phyloP scores from a whole-genome alignment of 2,329 filamentous ascomycete species.

The Aspergillus sp. region DNA sequence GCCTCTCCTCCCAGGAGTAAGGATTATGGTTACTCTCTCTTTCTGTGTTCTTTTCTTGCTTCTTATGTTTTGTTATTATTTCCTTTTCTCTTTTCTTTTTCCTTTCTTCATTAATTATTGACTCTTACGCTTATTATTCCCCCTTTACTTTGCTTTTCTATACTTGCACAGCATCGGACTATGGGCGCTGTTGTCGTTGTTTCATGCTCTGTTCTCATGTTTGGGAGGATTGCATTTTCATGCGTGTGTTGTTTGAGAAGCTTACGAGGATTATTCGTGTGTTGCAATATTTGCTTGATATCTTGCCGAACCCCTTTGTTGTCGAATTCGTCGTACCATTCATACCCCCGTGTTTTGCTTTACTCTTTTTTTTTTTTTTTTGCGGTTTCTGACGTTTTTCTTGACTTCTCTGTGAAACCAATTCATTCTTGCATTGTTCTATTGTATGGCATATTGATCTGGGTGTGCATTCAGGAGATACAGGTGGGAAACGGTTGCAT shows the following conservation, averaged over 20 bases:
- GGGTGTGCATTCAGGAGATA: neutral
- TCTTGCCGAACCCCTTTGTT: conserved; percentile 6
- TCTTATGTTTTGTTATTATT: conserved; percentile 14
- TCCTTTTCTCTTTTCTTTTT: conserved; percentile 7
- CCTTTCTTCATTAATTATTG: conserved; percentile 13
- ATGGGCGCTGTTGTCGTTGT: conserved; percentile 25
- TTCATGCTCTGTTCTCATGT: conserved; percentile 15
- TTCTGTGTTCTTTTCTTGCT: conserved; percentile 17
- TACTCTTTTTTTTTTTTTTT: conserved; percentile 3
- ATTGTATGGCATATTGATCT: conserved; percentile 23
- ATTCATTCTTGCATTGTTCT: conserved; percentile 21
- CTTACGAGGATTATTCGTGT: conserved; percentile 6
- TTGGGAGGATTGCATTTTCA: conserved; percentile 28
- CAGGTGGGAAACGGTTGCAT: too few relatives aligned
- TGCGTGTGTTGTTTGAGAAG: conserved; percentile 7
- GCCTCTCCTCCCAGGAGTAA: conserved; percentile 31
- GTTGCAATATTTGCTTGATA: conserved; percentile 7
- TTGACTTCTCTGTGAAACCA: conserved; percentile 11
- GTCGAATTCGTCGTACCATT: conserved; percentile 19
- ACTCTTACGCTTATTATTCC: conserved; percentile 15
- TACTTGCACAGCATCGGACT: conserved; percentile 25
- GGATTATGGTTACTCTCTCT: conserved; percentile 26
- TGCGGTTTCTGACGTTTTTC: neutral
- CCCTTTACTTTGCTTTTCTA: conserved; percentile 13
- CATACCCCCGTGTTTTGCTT: conserved; percentile 29